Evolutionary conservation across 805 yeast genomes (phyloP), one percentile per base, ranked within the genome.

Genomic region (Candida michaelii): DNA sequence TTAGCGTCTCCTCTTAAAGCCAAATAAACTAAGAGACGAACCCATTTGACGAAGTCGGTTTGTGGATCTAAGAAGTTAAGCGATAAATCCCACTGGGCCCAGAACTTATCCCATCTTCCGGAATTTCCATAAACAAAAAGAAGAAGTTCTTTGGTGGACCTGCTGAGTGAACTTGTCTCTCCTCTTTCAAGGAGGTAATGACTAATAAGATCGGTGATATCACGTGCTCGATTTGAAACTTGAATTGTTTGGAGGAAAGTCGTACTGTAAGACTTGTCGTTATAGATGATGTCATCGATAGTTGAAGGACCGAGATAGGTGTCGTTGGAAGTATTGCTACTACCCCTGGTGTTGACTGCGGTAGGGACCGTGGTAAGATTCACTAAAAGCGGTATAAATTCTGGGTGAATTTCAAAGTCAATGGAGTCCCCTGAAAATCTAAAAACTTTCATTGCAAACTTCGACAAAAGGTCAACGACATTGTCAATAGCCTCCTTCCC

Each of bases 111-210:
- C 73, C 74, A 70, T 24, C 63, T 54, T 9, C 62, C 61, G 10
- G 69, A 59, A 39, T 66, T 68, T 3, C 74, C 76, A 42, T 63
- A 66, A 1, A 65, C 57, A 37, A 58, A 59, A 30, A 70, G 56
- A 5, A 60, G 48, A n/a, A 65, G 52, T 42, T 70, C 74, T 27
- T 55, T 51, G 31, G 65, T 55, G 10, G 63, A 54, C 4, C 47
- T 51, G 44, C 40, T 45, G 17, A 41, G 21, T 19, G 27, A 24
- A 11, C 35, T 10, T n/a, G 38, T n/a, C 27, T 46, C 45, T 42
- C 54, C 53, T n/a, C 16, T 37, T 21, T 25, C 31, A 3, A 18
- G 17, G 5, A 43, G 9, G 44, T 56, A 54, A 43, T 55, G 46
- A 14, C 51, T 53, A 3, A 66, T 43, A 23, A 67, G 41, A 10